phyloP scores from a whole-genome alignment of 1,284 basidiomycete species.

The Phenoliferia sp. region DNA sequence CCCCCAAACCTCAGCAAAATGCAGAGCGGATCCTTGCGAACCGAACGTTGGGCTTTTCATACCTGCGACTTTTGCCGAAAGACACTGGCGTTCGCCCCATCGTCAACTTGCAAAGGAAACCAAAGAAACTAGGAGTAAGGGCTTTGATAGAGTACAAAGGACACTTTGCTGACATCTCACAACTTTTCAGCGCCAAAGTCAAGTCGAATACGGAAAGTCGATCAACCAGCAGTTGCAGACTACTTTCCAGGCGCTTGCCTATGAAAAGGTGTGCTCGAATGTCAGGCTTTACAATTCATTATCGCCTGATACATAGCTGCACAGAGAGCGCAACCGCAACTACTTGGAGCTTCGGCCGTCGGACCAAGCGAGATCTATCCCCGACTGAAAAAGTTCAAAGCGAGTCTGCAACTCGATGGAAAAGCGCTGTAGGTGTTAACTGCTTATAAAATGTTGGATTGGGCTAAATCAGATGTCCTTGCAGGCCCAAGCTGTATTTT shows the following conservation, averaged over 20 bases:
- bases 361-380: constrained; percentile 76
- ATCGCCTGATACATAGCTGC: background rate
- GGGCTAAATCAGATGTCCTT: constrained; percentile 2
- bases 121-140: constrained; percentile 21
- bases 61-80: constrained; percentile 86
- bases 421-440: constrained; percentile 57
- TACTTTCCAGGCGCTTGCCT: constrained; percentile 76
- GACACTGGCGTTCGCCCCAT: constrained; percentile 91
- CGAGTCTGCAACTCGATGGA: constrained; percentile 50
- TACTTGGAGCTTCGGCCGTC: constrained; percentile 73
- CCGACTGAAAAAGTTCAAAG: constrained; percentile 66
- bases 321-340: constrained; percentile 59
- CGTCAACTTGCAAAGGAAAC: constrained; percentile 75
- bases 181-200: background rate
- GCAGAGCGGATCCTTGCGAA: constrained; percentile 40
- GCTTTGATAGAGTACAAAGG: background rate
- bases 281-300: background rate
- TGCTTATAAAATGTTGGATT: no score
- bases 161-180: background rate
- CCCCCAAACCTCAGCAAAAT: constrained; percentile 50
- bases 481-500: constrained; percentile 80
- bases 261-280: constrained; percentile 62
- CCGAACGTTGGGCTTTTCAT: constrained; percentile 72
- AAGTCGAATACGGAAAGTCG: constrained; percentile 49
- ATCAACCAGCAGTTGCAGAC: constrained; percentile 82